Evolutionary conservation across 2,329 filamentous ascomycete species (phyloP), one percentile per base, ranked within the genome.

Genomic region (Alternaria arbusti): DNA sequence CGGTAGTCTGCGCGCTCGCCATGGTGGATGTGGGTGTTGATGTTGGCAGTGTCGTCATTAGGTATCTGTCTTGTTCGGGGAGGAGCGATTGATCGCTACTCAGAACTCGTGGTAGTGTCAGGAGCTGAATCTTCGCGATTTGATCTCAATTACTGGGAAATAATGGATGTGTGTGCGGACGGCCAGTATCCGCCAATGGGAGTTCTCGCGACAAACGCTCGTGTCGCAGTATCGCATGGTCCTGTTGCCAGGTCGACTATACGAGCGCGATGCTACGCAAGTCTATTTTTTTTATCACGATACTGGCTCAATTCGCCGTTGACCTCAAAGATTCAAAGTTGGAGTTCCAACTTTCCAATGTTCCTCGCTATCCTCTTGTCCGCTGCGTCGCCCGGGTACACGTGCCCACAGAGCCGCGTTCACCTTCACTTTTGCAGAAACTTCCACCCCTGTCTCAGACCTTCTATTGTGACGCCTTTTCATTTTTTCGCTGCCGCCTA

Each of bases 371-470:
- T 36, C 32, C 4, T 36, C 32, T 36, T 36, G 32, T 36, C n/a
- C 15, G 32, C n/a, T 36, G 32, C 32, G 32, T 36, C 32, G 8
- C 15, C 32, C 32, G 10, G 7, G 32, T 43, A 5, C 32, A 25
- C 20, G 28, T 36, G 44, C 30, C 55, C 20, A 30, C 30, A 43
- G 25, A 28, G 15, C 25, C 36, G 22, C 49, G 3, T 36, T 59
- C 57, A 54, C 49, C 40, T 59, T 54, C 47, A 54, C 57, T 36
- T 44, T 22, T 6, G 23, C 20, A 59, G 47, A 47, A 46, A 10
- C 32, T 59, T 36, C 49, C 26, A 54, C 23, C 23, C 49, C 13
- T 17, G 6, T 49, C 49, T 13, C 47, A 30, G 12, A 25, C 30
- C 22, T 52, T 22, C 13, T 25, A 30, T 15, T 52, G 22, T 17